These are phyloP conservation scores for Lizonia empirigonia DNA, from an alignment of 2,329 filamentous ascomycete genomes.

Conservation along the genomic window DNA sequence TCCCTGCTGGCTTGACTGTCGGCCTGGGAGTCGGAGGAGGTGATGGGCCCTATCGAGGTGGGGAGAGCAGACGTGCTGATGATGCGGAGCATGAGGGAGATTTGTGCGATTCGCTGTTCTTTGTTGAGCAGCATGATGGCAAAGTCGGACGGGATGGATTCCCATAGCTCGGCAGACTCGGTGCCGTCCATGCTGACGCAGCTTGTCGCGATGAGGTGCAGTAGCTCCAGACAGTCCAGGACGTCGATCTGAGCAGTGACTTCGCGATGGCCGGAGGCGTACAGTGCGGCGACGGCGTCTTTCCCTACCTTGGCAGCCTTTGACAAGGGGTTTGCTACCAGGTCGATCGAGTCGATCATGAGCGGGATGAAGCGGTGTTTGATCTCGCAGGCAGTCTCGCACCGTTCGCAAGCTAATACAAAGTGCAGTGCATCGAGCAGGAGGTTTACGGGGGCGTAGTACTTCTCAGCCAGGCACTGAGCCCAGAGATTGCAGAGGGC, in stretches of 20 bases:
- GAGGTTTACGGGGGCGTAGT: conserved; percentile 67
- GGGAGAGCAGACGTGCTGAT: conserved; percentile 69
- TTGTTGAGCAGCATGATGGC: conserved; percentile 70
- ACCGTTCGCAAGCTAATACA: conserved; percentile 66
- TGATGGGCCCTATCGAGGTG: conserved; percentile 69
- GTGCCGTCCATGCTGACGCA: conserved; percentile 56
- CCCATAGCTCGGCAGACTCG: conserved; percentile 66
- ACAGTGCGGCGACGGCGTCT: conserved; percentile 32
- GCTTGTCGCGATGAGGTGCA: conserved; percentile 67
- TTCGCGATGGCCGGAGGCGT: conserved; percentile 48
- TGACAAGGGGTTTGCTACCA: conserved; percentile 59
- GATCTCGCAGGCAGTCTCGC: conserved; percentile 64
- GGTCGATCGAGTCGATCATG: conserved; percentile 54
- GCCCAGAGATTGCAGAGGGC: conserved; percentile 71
- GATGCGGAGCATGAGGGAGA: conserved; percentile 67
- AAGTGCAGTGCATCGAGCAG: conserved; percentile 69
- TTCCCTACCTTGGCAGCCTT: conserved; percentile 42
- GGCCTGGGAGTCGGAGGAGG: conserved; percentile 51
- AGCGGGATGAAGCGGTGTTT: conserved; percentile 60
- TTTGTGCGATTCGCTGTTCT: conserved; percentile 68
- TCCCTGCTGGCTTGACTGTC: conserved; percentile 48
- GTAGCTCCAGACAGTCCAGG: conserved; percentile 65
- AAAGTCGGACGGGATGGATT: conserved; percentile 67
- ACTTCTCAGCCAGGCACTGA: conserved; percentile 67
- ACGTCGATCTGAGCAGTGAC: conserved; percentile 67